Conservation (phyloP, 805 yeast genomes). For the Zygosaccharomyces bisporus region DNA sequence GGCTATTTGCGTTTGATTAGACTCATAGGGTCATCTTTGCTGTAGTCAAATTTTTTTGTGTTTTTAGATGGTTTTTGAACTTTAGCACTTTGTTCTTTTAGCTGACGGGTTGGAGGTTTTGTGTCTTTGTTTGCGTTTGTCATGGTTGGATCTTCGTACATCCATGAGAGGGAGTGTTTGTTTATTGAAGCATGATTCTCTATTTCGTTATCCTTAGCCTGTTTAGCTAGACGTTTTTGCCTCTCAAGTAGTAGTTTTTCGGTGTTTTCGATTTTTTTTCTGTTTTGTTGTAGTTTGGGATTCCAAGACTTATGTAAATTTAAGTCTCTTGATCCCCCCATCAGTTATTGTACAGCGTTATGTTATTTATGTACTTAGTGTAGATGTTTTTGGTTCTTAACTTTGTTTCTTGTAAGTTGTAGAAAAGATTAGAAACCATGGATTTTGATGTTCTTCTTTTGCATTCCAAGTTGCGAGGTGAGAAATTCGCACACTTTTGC, state of each 20-base stretch:
- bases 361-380: constrained; percentile 7
- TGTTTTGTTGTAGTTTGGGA: constrained; percentile 82
- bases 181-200: constrained; percentile 44
- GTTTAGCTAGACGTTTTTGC: constrained; percentile 56
- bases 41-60: constrained; percentile 16
- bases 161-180: constrained; percentile 68
- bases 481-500: constrained; percentile 91
- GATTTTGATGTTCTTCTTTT: constrained; percentile 94
- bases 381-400: not conserved
- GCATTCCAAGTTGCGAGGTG: constrained; percentile 78
- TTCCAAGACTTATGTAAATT: constrained; percentile 96
- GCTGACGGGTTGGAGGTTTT: constrained; percentile 1
- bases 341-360: constrained; percentile 16
- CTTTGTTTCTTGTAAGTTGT: not conserved
- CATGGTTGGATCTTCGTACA: constrained; percentile 58
- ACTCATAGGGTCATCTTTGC: constrained; percentile 32
- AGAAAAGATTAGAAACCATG: constrained; percentile 76
- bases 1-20: constrained; percentile 15
- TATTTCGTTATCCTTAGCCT: constrained; percentile 58
- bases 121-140: not conserved
- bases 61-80: constrained; percentile 1
- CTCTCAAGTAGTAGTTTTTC: constrained; percentile 79
- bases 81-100: not conserved
- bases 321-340: constrained; percentile 59
- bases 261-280: constrained; percentile 74